A percentile compares a stretch with the other conserved stretches of the same genome.
Evolutionary conservation across 345 rosid genomes (phyloP).

Genomic region (Laguncularia racemosa): DNA sequence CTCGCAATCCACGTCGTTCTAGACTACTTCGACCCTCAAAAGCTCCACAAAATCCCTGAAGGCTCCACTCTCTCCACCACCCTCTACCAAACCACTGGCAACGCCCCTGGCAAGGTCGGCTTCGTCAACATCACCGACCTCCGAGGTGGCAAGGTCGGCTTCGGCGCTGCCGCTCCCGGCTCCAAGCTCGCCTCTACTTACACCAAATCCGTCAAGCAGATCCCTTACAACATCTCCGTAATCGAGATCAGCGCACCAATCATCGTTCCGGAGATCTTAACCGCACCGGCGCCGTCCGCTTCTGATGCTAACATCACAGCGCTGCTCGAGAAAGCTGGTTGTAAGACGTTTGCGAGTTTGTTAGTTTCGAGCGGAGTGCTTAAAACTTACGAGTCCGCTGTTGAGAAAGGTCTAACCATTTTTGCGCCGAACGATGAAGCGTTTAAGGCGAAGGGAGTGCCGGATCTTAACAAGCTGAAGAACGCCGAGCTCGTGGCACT

Average conservation of each 20-base stretch:
- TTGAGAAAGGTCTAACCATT: slow-evolving; percentile 64
- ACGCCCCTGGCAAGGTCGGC: slow-evolving; percentile 72
- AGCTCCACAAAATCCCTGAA: slow-evolving; percentile 73
- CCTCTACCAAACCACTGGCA: slow-evolving; percentile 91
- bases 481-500: slow-evolving; percentile 67
- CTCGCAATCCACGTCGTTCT: slow-evolving; percentile 72
- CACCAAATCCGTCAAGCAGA: slow-evolving; percentile 63
- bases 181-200: slow-evolving; percentile 74
- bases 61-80: slow-evolving; percentile 74
- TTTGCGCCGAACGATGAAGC: slow-evolving; percentile 93
- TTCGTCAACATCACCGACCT: slow-evolving; percentile 88
- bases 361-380: slow-evolving; percentile 63
- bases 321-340: slow-evolving; percentile 78
- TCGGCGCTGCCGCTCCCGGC: slow-evolving; percentile 75
- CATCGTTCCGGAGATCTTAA: slow-evolving; percentile 49
- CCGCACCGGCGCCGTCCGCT: slow-evolving; percentile 61
- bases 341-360: slow-evolving; percentile 66
- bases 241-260: slow-evolving; percentile 64
- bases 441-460: slow-evolving; percentile 61
- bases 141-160: slow-evolving; percentile 75
- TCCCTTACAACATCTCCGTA: slow-evolving; percentile 81
- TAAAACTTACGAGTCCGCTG: slow-evolving; percentile 55
- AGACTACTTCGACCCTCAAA: slow-evolving; percentile 71
- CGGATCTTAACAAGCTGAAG: slow-evolving; percentile 65
- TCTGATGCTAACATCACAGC: slow-evolving; percentile 59